These are phyloP conservation scores for Solanum raphanifolium DNA, from an alignment of 257 asterid genomes.

Conservation along the genomic window DNA sequence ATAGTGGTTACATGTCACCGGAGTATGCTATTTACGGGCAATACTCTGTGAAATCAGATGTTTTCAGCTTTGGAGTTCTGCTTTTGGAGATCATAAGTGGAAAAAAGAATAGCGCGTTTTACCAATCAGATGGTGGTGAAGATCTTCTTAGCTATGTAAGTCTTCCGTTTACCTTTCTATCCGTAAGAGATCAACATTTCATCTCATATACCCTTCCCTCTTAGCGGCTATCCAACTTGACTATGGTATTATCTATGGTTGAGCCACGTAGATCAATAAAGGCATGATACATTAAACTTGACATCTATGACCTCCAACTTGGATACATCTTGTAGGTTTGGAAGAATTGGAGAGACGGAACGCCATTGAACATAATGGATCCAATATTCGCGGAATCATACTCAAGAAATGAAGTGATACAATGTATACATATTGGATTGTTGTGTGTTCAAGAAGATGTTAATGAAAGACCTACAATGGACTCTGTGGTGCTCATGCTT, in stretches of 20 bases:
- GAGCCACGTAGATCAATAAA: not conserved
- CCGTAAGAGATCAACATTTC: not conserved
- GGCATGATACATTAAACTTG: not conserved
- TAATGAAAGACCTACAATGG: slow-evolving; percentile 17
- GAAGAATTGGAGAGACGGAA: slow-evolving; percentile 22
- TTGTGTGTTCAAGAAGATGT: slow-evolving; percentile 19
- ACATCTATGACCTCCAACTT: not conserved
- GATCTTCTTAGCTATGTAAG: slow-evolving; percentile 17
- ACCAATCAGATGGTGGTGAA: not conserved
- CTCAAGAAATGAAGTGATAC: slow-evolving; percentile 7
- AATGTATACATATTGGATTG: slow-evolving; percentile 13
- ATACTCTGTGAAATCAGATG: slow-evolving; percentile 9
- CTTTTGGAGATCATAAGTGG: slow-evolving; percentile 19
- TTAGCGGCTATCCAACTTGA: not conserved
- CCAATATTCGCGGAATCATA: slow-evolving; percentile 5
- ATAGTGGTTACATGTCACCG: slow-evolving; percentile 19
- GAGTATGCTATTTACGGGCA: slow-evolving; percentile 9
- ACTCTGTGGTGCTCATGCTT: slow-evolving; percentile 14
- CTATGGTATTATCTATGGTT: not conserved
- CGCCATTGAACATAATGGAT: slow-evolving; percentile 12
- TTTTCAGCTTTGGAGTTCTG: slow-evolving; percentile 15
- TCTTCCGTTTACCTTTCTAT: not conserved
- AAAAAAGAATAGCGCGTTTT: not conserved
- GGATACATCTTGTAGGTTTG: slow-evolving; percentile 13
- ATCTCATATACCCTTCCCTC: not conserved